Base-by-base conservation (phyloP, 1,284 basidiomycete genomes). In the Abortiporus biennis region DNA sequence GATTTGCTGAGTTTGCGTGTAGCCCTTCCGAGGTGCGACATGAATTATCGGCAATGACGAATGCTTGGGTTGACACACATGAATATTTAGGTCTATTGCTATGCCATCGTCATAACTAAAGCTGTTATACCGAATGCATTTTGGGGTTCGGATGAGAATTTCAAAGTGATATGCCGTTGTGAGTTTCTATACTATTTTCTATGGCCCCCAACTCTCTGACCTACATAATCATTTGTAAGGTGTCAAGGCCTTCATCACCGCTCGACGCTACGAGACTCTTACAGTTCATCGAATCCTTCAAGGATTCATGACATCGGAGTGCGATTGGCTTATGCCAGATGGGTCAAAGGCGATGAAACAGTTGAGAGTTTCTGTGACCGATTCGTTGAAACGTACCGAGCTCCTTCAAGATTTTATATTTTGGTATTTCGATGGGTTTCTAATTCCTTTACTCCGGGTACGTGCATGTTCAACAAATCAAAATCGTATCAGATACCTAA, bases 351-450 rank as follows among this genome's bases (percentile, higher is more conserved):
- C 57, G 9, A 48, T 45, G 13, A 57, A 59, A 34, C 76, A 79
- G 45, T 51, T 54, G 8, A 29, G 27, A n/a, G 71, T 81, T 0
- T 68, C 80, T 2, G 73, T 78, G 1, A 76, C 78, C 0, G 93
- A 96, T 52, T 65, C 77, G 1, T 52, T 77, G 20, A 92, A 89
- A 57, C 76, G 89, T 6, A 69, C 76, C n/a, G 76, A 88, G 54
- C 63, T 98, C 9, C 58, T 92, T 0, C 78, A 88, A 54, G 90
- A 95, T 43, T 88, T 95, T 53, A 47, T 98, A 5, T 88, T 82
- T 58, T 99, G 94, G 94, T 83, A 94, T 47, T 92, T 97, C 48
- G 89, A 94, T 53, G 82, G 79, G 0, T 88, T 94, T 55, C 57
- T 99, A 4, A 66, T 91, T 2, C 80, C 86, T 0, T 66, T 99